Base-by-base conservation (phyloP, 2,329 filamentous ascomycete genomes). In the Samsoniella hepiali region DNA sequence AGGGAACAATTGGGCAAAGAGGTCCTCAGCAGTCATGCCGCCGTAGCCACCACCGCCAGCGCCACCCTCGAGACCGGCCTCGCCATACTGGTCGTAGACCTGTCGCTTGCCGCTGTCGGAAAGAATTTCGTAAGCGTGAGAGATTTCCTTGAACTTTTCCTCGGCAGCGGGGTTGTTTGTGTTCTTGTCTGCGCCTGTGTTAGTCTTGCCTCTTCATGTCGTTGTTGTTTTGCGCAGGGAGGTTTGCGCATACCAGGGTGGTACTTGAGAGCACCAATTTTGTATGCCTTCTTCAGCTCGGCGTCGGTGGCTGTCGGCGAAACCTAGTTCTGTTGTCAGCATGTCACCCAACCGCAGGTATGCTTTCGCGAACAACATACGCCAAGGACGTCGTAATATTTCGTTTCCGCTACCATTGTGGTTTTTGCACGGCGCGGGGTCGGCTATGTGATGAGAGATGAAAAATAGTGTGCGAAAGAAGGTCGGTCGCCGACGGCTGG, bases 91-190 rank as follows among this genome's bases (percentile, higher is more conserved):
- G 74, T 99, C 95, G 78, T 99, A 99, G 66, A 98, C 76, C 71
- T 87, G 79, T 74, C 95, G 91, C 84, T 97, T 97, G 77, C 97
- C 90, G 45, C 91, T 77, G 75, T 99, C 95, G 70, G 91, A 95
- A 22, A 99, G 88, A 69, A 96, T 85, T 82, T 99, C 95, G 79
- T 98, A 99, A 66, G 95, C 95, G 74, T 94, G 89, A 68, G 93
- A 96, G 66, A 97, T 85, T 72, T 97, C 93, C 83, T 99, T 98
- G 88, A 99, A 99, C 79, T 97, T 99, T 66, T 97, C 93, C 71
- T 94, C 93, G 58, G 95, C 93, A 32, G 88, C 90, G 47, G 93
- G 93, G 82, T 96, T 96, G 82, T 95, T 88, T 68, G 89, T 87
- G 79, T 99, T 99, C 85, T 99, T 99, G 79, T 99, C 94, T 96